A percentile compares a stretch with the other conserved stretches of the same genome.
Evolutionary conservation across 2,329 filamentous ascomycete genomes (phyloP).

Genomic region (Microsporum audouinii): DNA sequence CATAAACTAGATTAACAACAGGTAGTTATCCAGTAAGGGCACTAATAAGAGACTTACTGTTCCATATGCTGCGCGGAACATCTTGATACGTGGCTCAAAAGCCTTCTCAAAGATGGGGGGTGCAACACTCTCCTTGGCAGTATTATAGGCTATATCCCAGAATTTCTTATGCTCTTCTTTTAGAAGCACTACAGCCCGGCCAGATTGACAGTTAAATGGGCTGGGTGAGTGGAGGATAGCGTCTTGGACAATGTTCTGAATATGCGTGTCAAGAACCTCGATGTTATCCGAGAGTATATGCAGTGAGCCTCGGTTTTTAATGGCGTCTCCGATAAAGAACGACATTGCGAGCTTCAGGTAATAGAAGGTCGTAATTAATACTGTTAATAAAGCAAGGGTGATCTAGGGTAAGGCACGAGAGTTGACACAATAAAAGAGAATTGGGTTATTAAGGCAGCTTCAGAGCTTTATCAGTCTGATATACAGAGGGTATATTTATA

Average conservation of each 20-base stretch:
- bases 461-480: background rate
- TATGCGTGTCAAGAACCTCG: constrained; percentile 24
- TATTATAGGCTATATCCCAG: constrained; percentile 54
- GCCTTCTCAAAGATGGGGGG: background rate
- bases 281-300: background rate
- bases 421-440: background rate
- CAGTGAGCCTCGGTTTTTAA: background rate
- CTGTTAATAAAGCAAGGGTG: background rate
- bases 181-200: constrained; percentile 66
- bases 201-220: constrained; percentile 81
- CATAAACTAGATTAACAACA: background rate
- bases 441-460: background rate
- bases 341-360: background rate
- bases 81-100: constrained; percentile 27
- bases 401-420: background rate
- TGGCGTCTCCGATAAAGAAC: background rate
- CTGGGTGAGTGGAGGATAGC: constrained; percentile 60
- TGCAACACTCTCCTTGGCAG: background rate
- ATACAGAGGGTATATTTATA: background rate
- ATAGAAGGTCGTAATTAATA: background rate
- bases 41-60: constrained; percentile 44
- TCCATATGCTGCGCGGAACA: constrained; percentile 62
- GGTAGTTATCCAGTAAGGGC: background rate
- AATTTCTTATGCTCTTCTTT: constrained; percentile 76
- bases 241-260: constrained; percentile 28